These are phyloP conservation scores for Chrysanthemum seticuspe DNA, from an alignment of 129 eudicot genomes.

Conservation along the genomic window DNA sequence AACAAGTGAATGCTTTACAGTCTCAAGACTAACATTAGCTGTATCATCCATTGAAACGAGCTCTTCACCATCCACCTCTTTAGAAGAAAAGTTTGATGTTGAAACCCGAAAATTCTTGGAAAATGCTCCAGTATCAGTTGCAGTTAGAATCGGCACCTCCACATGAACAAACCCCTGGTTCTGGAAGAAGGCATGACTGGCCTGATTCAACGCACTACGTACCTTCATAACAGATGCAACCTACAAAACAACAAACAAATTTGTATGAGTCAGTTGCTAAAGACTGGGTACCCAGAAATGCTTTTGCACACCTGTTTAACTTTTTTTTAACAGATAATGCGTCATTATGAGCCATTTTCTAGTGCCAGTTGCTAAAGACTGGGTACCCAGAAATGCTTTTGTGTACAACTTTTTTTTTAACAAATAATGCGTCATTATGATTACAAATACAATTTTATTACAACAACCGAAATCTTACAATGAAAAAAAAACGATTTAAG, in stretches of 20 bases:
- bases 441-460: no score
- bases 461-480: no score
- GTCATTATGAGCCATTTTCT: no score
- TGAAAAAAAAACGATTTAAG: no score
- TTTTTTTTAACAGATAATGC: neutral
- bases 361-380: no score
- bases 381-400: no score
- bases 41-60: constrained; percentile 34
- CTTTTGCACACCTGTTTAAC: neutral
- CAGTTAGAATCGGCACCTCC: constrained; percentile 75
- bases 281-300: no score
- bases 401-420: neutral
- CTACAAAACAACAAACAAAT: constrained; percentile 31
- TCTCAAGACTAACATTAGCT: constrained; percentile 43
- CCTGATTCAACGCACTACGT: constrained; percentile 56
- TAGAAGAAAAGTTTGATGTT: constrained; percentile 37
- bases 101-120: constrained; percentile 59
- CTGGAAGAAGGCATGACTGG: constrained; percentile 62
- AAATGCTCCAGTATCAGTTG: constrained; percentile 53
- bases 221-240: constrained; percentile 84
- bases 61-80: constrained; percentile 25
- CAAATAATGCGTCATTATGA: neutral
- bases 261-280: neutral
- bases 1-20: constrained; percentile 51
- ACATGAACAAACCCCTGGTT: constrained; percentile 68